These are phyloP conservation scores for Verticillium klebahnii DNA, from an alignment of 2,329 filamentous ascomycete genomes.

Conservation along the genomic window DNA sequence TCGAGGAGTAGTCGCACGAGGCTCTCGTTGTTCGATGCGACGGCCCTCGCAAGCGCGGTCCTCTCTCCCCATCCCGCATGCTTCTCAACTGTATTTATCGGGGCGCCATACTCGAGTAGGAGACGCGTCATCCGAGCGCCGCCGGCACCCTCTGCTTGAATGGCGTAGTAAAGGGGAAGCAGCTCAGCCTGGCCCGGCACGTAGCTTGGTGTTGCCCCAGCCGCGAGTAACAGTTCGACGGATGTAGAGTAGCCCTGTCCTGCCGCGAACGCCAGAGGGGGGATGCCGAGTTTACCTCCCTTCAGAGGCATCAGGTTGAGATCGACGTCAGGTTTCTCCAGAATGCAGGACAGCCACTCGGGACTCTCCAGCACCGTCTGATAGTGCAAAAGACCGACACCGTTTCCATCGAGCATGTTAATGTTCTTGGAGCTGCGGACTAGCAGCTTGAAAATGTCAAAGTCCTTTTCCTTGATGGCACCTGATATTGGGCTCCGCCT, in stretches of 20 bases:
- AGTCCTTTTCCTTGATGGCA: constrained; percentile 8
- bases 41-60: constrained; percentile 6
- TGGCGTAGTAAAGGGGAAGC: constrained; percentile 4
- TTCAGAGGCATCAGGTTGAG: constrained; percentile 5
- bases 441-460: constrained; percentile 12
- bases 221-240: constrained; percentile 12
- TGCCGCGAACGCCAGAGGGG: constrained; percentile 16
- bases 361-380: constrained; percentile 11
- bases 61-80: background rate
- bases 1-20: constrained; percentile 15
- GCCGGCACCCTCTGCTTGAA: background rate
- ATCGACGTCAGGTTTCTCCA: constrained; percentile 4
- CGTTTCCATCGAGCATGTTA: constrained; percentile 11
- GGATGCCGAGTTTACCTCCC: background rate
- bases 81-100: constrained; percentile 7
- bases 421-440: background rate
- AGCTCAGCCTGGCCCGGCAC: background rate
- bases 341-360: constrained; percentile 7
- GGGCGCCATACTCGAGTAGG: constrained; percentile 6
- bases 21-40: constrained; percentile 3
- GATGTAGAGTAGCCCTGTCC: constrained; percentile 9
- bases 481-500: constrained; percentile 5
- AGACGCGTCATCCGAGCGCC: background rate
- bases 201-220: constrained; percentile 15
- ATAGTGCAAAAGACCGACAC: constrained; percentile 9